Base-by-base conservation (phyloP, 352 stramenopile species). In the Phytophthora megakarya region DNA sequence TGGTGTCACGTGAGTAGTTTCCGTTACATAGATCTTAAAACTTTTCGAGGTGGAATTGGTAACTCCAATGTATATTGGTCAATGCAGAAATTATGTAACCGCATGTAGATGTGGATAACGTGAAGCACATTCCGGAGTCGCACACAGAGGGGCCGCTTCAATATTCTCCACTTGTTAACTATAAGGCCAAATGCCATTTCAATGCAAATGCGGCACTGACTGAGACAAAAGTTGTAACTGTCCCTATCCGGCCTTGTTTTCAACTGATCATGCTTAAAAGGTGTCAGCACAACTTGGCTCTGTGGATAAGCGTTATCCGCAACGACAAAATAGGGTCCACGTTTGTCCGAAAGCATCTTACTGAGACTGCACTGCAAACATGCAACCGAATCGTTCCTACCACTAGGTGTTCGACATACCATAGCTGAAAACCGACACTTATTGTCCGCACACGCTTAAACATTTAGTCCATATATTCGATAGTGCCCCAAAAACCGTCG, bases 141-240 rank as follows among this genome's bases (percentile, higher is more conserved):
- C 12, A 48, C 50, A 23, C 28, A 47, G 22, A 54, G 19, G 13
- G 32, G 43, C 3, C 23, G 22, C 33, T 54, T 53, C 1, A 54
- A 22, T 3, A 54, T 54, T 33, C 54, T 47, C 54, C 43, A 54
- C n/a, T 55, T 62, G 10, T 62, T 54, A 0, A 55, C 54, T 0
- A 61, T 12, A 0, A 61, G 30, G 13, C 52, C 52, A 45, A 62
- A 62, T 0, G 23, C 54, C 54, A 62, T 62, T 11, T 62, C 54
- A 15, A 48, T 23, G 2, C 54, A 32, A 16, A 54, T 62, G n/a
- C 43, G 13, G 15, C 21, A 30, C 25, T 61, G 53, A 33, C 42
- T 61, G 2, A 60, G 38, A 49, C 45, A 45, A 11, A 52, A 61
- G 19, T 52, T 61, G 42, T 53, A 61, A 21, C 26, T 49, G 22